Conservation (phyloP, 1,139 yeast genomes). For the Nakaseomyces delphensis region DNA sequence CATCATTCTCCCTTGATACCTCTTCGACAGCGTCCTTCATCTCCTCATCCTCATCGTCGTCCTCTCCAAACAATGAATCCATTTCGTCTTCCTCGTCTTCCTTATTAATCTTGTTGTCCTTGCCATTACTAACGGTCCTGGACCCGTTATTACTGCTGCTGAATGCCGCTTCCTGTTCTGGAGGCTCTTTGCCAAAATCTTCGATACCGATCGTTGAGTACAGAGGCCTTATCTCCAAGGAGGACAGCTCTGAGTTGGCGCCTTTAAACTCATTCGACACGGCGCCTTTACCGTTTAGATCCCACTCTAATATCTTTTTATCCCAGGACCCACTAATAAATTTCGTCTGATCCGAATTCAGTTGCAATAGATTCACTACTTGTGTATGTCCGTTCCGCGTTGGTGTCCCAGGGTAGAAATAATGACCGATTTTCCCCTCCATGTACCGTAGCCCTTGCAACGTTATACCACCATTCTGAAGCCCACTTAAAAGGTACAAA, state of each 20-base stretch:
- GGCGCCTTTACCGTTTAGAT: constrained; percentile 58
- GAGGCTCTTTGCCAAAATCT: constrained; percentile 1
- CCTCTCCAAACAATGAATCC: constrained; percentile 75
- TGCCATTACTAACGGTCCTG: not conserved
- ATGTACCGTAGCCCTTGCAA: constrained; percentile 73
- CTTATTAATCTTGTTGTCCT: constrained; percentile 7
- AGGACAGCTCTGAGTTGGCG: constrained; percentile 70
- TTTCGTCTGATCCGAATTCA: constrained; percentile 43
- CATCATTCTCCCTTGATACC: not conserved
- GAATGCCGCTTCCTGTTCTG: constrained; percentile 14
- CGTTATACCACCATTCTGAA: constrained; percentile 77
- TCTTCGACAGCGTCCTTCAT: constrained; percentile 4
- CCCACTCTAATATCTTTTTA: constrained; percentile 74
- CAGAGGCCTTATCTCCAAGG: constrained; percentile 68
- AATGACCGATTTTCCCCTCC: constrained; percentile 77
- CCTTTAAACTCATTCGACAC: constrained; percentile 39
- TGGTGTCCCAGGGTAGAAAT: constrained; percentile 36
- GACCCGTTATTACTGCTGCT: not conserved
- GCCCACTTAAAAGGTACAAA: constrained; percentile 77
- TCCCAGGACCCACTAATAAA: constrained; percentile 92
- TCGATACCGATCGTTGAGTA: constrained; percentile 42
- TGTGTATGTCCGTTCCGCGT: constrained; percentile 48
- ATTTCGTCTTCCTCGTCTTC: constrained; percentile 49
- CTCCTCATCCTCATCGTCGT: constrained; percentile 43
- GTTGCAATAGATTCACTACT: constrained; percentile 62